A percentile compares a stretch with the other conserved stretches of the same genome.
Conservation (phyloP, 164 flowering plant species). For the Santalum album region DNA sequence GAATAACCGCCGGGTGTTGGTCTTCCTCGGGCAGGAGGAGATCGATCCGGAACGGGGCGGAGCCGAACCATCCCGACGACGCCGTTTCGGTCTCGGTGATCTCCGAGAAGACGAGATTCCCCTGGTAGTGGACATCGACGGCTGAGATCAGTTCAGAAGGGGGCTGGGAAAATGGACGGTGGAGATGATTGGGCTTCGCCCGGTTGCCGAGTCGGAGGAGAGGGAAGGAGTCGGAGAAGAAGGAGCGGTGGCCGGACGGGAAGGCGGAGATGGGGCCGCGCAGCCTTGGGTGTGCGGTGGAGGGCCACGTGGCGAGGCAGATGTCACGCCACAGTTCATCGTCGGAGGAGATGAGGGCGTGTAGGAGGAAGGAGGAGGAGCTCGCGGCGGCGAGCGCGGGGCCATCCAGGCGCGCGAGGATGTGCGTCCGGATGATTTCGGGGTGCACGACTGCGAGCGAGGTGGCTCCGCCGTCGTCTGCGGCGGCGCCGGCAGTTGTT, state of each 20-base stretch:
- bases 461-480: background rate
- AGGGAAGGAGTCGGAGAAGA: conserved; percentile 67
- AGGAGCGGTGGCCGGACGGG: conserved; percentile 51
- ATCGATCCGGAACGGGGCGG: conserved; percentile 53
- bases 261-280: conserved; percentile 33
- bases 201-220: conserved; percentile 11
- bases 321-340: conserved; percentile 49
- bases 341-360: conserved; percentile 27
- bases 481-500: background rate
- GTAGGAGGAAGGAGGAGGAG: conserved; percentile 42
- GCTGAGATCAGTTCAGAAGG: conserved; percentile 47
- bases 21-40: conserved; percentile 43
- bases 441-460: background rate
- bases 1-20: too few species aligned
- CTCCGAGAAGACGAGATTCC: conserved; percentile 35
- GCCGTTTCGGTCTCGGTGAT: conserved; percentile 32
- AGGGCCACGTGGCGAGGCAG: conserved; percentile 60
- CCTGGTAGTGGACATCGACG: conserved; percentile 56
- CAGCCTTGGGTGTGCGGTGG: conserved; percentile 33
- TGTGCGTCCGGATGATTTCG: conserved; percentile 26
- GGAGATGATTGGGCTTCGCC: too few species aligned
- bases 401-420: conserved; percentile 69
- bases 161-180: background rate
- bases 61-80: conserved; percentile 37
- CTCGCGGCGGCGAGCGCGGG: conserved; percentile 45